These are phyloP conservation scores for Hibiscus trionum DNA, from an alignment of 345 rosid genomes.

Conservation along the genomic window DNA sequence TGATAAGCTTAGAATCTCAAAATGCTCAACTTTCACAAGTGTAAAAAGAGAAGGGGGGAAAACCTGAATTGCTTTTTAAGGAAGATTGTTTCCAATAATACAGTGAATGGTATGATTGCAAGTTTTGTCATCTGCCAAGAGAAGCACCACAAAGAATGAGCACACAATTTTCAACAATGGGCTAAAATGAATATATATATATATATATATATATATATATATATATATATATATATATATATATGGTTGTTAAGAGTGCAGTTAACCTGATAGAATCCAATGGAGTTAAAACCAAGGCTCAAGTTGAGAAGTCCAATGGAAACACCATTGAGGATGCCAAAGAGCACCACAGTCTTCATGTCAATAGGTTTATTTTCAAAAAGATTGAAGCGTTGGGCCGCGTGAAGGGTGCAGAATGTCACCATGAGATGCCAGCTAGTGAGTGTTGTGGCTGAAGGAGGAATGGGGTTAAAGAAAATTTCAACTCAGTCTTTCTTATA, in stretches of 20 bases:
- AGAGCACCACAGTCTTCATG: slow-evolving; percentile 79
- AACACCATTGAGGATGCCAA: slow-evolving; percentile 90
- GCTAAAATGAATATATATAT: neutral
- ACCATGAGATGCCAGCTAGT: slow-evolving; percentile 99
- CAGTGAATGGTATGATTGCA: slow-evolving; percentile 97
- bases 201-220: neutral
- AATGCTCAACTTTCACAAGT: neutral
- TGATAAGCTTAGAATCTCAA: neutral
- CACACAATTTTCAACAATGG: neutral
- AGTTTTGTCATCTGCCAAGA: slow-evolving; percentile 91
- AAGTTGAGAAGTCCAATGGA: slow-evolving; percentile 92
- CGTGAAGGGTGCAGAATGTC: slow-evolving; percentile 85
- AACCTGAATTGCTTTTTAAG: slow-evolving; percentile 92
- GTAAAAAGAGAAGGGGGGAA: slow-evolving; percentile 22
- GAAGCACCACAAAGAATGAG: neutral
- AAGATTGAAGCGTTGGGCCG: slow-evolving; percentile 65
- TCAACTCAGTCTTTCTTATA: neutral
- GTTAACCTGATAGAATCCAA: slow-evolving; percentile 93
- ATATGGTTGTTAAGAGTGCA: neutral
- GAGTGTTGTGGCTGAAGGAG: slow-evolving; percentile 58
- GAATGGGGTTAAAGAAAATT: neutral
- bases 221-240: neutral
- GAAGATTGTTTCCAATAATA: slow-evolving; percentile 83
- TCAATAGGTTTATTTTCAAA: slow-evolving; percentile 83
- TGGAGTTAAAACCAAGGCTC: slow-evolving; percentile 96